phyloP scores from a whole-genome alignment of 1,284 basidiomycete species.

The Marasmius sp. region DNA sequence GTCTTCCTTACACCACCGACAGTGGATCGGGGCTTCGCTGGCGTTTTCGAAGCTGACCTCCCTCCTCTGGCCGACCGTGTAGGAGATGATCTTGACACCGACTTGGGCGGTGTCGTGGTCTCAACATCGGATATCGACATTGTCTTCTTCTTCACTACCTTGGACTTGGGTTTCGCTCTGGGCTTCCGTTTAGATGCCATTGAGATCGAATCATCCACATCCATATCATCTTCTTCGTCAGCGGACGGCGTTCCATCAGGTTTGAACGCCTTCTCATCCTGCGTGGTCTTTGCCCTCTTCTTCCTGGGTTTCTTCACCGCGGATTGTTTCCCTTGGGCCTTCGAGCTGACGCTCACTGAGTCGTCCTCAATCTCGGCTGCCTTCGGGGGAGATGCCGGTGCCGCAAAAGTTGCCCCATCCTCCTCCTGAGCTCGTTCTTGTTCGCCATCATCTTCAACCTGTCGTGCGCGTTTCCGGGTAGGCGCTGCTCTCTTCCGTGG shows the following conservation, averaged over 20 bases:
- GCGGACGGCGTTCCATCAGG: constrained; percentile 10
- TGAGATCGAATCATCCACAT: constrained; percentile 15
- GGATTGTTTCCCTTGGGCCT: not conserved
- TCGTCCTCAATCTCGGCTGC: not conserved
- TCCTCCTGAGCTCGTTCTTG: constrained; percentile 4
- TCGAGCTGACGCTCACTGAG: not conserved
- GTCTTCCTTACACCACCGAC: constrained; percentile 1
- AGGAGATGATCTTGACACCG: not conserved
- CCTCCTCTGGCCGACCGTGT: not conserved
- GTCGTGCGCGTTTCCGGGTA: constrained; percentile 10
- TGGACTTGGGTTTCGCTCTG: constrained; percentile 8
- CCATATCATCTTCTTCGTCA: constrained; percentile 15
- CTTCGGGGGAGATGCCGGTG: not conserved
- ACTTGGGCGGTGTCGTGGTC: not conserved
- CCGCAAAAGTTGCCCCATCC: constrained; percentile 3
- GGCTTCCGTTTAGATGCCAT: constrained; percentile 4
- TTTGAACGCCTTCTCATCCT: constrained; percentile 17
- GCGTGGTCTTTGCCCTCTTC: constrained; percentile 13
- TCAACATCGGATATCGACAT: not conserved
- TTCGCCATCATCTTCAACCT: not conserved
- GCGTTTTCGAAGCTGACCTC: not conserved
- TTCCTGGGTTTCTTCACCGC: constrained; percentile 6
- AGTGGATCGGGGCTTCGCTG: constrained; percentile 12
- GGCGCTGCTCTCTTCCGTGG: constrained; percentile 14
- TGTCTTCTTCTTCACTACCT: constrained; percentile 1